These are phyloP conservation scores for Jacaranda mimosifolia DNA, from an alignment of 257 asterid species.

Conservation along the genomic window DNA sequence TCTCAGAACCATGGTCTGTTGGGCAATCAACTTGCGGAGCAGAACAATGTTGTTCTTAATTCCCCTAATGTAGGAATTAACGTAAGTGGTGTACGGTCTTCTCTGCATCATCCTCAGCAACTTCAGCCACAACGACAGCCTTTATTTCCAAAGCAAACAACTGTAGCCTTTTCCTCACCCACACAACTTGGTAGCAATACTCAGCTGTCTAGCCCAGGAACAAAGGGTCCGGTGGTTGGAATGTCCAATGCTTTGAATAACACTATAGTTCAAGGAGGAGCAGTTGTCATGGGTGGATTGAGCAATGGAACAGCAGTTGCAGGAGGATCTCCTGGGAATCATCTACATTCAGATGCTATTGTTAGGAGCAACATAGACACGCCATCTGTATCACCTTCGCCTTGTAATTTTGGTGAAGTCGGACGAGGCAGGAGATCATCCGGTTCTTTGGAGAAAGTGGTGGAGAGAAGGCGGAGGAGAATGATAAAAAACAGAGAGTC, in stretches of 20 bases:
- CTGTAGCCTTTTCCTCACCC: conserved; percentile 68
- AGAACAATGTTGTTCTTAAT: conserved; percentile 44
- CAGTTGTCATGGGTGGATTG: conserved; percentile 51
- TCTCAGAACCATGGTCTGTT: conserved; percentile 47
- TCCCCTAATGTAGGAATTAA: conserved; percentile 55
- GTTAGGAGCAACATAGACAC: conserved; percentile 58
- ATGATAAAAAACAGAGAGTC: conserved; percentile 73
- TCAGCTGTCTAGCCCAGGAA: conserved; percentile 55
- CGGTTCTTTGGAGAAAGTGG: conserved; percentile 66
- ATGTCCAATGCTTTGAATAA: conserved; percentile 51
- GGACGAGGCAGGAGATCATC: conserved; percentile 57
- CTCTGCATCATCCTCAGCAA: conserved; percentile 48
- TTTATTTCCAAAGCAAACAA: conserved; percentile 77
- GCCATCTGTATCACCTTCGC: conserved; percentile 71
- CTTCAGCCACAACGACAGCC: conserved; percentile 62
- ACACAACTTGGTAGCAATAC: conserved; percentile 52
- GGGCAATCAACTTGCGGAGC: conserved; percentile 53
- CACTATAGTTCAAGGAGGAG: conserved; percentile 52
- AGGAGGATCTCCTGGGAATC: conserved; percentile 68
- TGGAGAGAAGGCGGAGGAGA: conserved; percentile 69
- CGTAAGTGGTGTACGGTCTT: conserved; percentile 44
- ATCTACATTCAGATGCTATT: conserved; percentile 53
- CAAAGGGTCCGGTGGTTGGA: conserved; percentile 52
- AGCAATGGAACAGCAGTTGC: conserved; percentile 56
- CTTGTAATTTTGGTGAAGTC: conserved; percentile 63